A percentile compares a stretch with the other conserved stretches of the same genome.
These are phyloP conservation scores for Paramyrothecium roridum DNA, from an alignment of 2,329 filamentous ascomycete species.

Conservation along the genomic window DNA sequence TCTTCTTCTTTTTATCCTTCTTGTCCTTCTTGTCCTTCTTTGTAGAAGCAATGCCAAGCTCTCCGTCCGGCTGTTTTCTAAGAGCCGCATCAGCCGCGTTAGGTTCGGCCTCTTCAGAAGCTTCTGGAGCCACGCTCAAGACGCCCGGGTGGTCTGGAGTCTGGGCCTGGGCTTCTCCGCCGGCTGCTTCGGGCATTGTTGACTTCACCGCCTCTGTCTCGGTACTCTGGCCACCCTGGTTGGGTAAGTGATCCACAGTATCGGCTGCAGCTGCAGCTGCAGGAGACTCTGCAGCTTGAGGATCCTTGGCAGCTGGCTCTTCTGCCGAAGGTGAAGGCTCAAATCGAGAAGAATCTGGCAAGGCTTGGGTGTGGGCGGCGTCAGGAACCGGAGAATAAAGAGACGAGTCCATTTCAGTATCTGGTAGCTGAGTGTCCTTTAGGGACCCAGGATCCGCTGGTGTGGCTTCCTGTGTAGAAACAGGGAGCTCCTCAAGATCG, in stretches of 20 bases:
- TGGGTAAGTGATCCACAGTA: not conserved
- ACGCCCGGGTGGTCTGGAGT: not conserved
- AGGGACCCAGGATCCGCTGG: not conserved
- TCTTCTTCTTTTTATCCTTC: conserved; percentile 9
- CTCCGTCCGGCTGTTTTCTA: conserved; percentile 6
- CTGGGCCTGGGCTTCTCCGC: not conserved
- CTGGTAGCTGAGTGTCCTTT: not conserved
- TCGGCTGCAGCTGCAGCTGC: not conserved
- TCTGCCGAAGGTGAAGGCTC: not conserved
- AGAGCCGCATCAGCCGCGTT: conserved; percentile 7
- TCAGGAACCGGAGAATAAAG: not conserved
- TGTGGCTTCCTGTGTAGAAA: not conserved
- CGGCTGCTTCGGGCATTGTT: not conserved
- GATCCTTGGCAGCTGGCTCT: not conserved
- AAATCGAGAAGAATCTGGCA: not conserved
- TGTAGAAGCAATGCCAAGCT: too few species aligned
- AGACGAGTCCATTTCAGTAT: not conserved
- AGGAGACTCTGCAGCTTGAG: not conserved
- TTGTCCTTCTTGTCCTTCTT: conserved; percentile 3
- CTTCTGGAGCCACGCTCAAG: not conserved
- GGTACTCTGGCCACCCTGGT: not conserved
- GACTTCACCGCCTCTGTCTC: not conserved
- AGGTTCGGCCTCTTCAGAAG: conserved; percentile 5
- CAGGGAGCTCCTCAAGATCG: conserved; percentile 8
- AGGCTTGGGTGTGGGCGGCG: not conserved